These are phyloP conservation scores for Colletotrichum endophyticum DNA, from an alignment of 2,329 filamentous ascomycete species.

Conservation along the genomic window DNA sequence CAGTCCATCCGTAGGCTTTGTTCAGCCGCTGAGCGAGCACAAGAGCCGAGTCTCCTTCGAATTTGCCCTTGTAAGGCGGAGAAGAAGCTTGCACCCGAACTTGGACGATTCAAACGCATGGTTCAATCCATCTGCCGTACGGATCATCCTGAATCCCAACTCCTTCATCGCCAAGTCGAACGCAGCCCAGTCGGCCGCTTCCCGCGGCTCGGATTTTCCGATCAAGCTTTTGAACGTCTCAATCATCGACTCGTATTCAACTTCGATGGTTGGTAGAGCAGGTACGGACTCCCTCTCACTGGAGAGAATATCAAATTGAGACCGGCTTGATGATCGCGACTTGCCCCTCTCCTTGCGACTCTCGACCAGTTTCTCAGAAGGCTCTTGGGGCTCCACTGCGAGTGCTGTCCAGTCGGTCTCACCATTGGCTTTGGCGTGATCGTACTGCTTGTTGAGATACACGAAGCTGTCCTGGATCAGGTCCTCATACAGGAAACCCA, in stretches of 20 bases:
- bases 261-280: background rate
- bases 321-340: slow-evolving; percentile 42
- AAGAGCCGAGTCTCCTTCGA: slow-evolving; percentile 35
- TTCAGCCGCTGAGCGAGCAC: slow-evolving; percentile 34
- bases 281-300: fast-evolving
- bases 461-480: slow-evolving; percentile 41
- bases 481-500: slow-evolving; percentile 49
- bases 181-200: slow-evolving; percentile 36
- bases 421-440: slow-evolving; percentile 23
- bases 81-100: slow-evolving; percentile 31
- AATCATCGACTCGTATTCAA: slow-evolving; percentile 22
- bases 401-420: slow-evolving; percentile 21
- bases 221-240: slow-evolving; percentile 41
- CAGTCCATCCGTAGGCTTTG: slow-evolving; percentile 39
- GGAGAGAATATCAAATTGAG: slow-evolving; percentile 34
- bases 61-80: slow-evolving; percentile 38
- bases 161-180: slow-evolving; percentile 48
- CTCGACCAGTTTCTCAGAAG: slow-evolving; percentile 30
- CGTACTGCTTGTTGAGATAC: slow-evolving; percentile 33
- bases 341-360: slow-evolving; percentile 47
- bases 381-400: slow-evolving; percentile 20
- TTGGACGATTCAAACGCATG: background rate
- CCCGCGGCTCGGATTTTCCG: slow-evolving; percentile 28
- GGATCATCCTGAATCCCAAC: slow-evolving; percentile 43
- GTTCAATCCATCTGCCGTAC: slow-evolving; percentile 28